Evolutionary conservation across 2,329 filamentous ascomycete genomes (phyloP).

Genomic region (Cercospora brassicicola): DNA sequence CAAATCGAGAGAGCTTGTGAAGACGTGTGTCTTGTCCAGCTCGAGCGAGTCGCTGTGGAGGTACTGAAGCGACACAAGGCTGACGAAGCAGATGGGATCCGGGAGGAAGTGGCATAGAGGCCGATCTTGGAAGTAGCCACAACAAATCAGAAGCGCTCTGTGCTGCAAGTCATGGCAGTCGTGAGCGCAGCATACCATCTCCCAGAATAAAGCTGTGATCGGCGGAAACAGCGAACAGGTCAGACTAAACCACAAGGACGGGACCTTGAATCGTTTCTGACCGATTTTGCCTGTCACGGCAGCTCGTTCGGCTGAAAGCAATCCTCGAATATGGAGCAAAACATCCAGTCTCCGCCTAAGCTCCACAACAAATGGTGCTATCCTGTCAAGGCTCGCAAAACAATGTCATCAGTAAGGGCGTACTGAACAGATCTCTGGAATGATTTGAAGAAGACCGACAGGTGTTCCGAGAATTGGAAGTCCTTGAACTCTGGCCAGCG

Average conservation of each 20-base stretch:
- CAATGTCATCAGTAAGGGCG: too few species aligned
- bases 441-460: conserved; percentile 29
- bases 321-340: too few species aligned
- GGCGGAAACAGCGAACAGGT: background rate
- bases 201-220: background rate
- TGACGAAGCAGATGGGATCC: background rate
- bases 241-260: background rate
- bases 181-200: background rate
- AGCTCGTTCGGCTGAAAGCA: background rate
- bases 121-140: background rate
- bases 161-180: background rate
- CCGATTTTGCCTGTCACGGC: background rate
- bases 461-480: conserved; percentile 31
- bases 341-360: too few species aligned
- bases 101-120: background rate
- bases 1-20: background rate
- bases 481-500: conserved; percentile 24
- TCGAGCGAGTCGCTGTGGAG: background rate
- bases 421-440: too few species aligned
- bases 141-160: background rate
- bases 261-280: background rate
- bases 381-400: too few species aligned
- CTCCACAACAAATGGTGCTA: too few species aligned
- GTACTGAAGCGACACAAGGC: background rate
- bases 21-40: background rate